These are phyloP conservation scores for Botrytis hyacinthi DNA, from an alignment of 2,329 filamentous ascomycete genomes.

Conservation along the genomic window DNA sequence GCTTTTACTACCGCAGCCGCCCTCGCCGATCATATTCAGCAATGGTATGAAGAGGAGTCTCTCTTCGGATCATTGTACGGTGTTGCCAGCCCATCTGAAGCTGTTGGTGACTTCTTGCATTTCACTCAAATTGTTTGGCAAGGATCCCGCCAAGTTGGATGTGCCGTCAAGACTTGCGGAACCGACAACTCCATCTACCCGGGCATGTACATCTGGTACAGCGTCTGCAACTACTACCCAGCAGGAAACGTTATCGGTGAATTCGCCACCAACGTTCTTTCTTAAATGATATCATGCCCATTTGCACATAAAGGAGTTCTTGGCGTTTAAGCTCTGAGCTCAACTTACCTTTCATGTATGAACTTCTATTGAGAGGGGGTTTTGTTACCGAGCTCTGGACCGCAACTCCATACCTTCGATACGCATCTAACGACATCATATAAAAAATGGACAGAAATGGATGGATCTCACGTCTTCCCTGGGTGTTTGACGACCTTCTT, in stretches of 20 bases:
- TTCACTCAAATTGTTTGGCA: slow-evolving; percentile 76
- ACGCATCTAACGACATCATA: slow-evolving; percentile 14
- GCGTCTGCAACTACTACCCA: slow-evolving; percentile 26
- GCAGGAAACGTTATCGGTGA: slow-evolving; percentile 18
- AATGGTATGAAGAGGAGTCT: slow-evolving; percentile 82
- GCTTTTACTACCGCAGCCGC: slow-evolving; percentile 52
- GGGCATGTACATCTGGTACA: slow-evolving; percentile 73
- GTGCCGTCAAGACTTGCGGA: slow-evolving; percentile 53
- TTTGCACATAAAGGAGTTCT: slow-evolving; percentile 19
- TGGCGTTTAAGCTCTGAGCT: slow-evolving; percentile 20
- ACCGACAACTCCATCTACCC: slow-evolving; percentile 49
- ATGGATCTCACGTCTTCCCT: slow-evolving; percentile 14
- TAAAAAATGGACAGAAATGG: slow-evolving; percentile 12
- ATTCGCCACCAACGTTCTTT: slow-evolving; percentile 15
- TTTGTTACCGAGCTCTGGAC: slow-evolving; percentile 12
- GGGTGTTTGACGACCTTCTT: slow-evolving; percentile 13
- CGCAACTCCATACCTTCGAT: slow-evolving; percentile 12
- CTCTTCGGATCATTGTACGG: slow-evolving; percentile 60
- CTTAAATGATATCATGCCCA: slow-evolving; percentile 21
- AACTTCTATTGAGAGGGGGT: slow-evolving; percentile 21
- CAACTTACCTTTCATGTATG: slow-evolving; percentile 21
- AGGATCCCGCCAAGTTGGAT: slow-evolving; percentile 59
- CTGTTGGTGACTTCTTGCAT: slow-evolving; percentile 47
- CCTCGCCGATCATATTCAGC: slow-evolving; percentile 65
- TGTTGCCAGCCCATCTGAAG: slow-evolving; percentile 50